These are phyloP conservation scores for Penicillium paradoxum DNA, from an alignment of 495 filamentous ascomycete genomes.

Conservation along the genomic window DNA sequence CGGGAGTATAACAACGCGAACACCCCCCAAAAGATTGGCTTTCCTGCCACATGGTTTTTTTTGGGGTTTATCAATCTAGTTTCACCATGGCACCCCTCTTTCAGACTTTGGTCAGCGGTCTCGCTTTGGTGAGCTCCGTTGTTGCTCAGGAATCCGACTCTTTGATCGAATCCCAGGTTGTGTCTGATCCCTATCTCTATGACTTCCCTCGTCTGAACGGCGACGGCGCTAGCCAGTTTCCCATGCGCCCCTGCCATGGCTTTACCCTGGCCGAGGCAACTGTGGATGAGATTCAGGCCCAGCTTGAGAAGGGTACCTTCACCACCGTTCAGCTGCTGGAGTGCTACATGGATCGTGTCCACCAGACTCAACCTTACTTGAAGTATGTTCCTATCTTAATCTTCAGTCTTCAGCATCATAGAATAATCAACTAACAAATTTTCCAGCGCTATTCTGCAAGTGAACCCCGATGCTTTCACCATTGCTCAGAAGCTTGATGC, in stretches of 20 bases:
- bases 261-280: conserved; percentile 60
- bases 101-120: conserved; percentile 16
- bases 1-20: background rate
- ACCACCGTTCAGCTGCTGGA: conserved; percentile 45
- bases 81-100: conserved; percentile 17
- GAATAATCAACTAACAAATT: background rate
- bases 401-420: background rate
- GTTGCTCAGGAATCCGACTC: conserved; percentile 17
- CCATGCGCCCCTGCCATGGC: conserved; percentile 58
- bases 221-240: conserved; percentile 38
- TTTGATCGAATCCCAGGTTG: conserved; percentile 30
- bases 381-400: conserved; percentile 39
- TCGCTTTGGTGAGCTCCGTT: conserved; percentile 21
- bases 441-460: conserved; percentile 49
- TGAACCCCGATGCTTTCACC: conserved; percentile 56
- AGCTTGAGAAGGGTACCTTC: conserved; percentile 37
- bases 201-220: conserved; percentile 38
- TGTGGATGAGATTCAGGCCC: conserved; percentile 50
- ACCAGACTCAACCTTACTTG: conserved; percentile 53
- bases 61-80: conserved; percentile 13
- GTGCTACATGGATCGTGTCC: conserved; percentile 51
- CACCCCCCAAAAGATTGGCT: conserved; percentile 3
- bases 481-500: conserved; percentile 56
- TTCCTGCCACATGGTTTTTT: conserved; percentile 18
- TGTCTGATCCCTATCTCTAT: conserved; percentile 32